phyloP scores from a whole-genome alignment of 2,329 filamentous ascomycete species.

The Trichoderma sp. region DNA sequence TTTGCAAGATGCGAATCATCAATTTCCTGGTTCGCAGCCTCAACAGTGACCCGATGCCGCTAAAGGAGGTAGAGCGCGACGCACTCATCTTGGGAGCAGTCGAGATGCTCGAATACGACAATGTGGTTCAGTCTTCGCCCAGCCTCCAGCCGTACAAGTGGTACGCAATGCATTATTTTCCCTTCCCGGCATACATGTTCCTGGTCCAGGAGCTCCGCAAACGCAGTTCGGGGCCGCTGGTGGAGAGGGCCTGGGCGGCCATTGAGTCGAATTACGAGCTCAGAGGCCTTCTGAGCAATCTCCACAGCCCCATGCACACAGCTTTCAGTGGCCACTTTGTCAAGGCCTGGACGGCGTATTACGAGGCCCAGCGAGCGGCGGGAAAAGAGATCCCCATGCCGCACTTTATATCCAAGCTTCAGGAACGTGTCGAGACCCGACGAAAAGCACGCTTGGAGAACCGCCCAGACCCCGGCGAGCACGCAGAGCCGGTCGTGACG shows the following conservation, averaged over 20 bases:
- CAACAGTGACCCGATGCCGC: slow-evolving; percentile 43
- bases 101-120: slow-evolving; percentile 63
- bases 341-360: slow-evolving; percentile 65
- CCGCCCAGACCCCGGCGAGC: slow-evolving; percentile 33
- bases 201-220: slow-evolving; percentile 59
- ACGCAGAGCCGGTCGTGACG: slow-evolving; percentile 35
- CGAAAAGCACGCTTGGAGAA: slow-evolving; percentile 40
- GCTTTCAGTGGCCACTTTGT: slow-evolving; percentile 62
- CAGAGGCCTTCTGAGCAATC: slow-evolving; percentile 53
- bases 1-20: slow-evolving; percentile 61
- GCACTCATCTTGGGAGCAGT: slow-evolving; percentile 58
- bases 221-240: slow-evolving; percentile 57
- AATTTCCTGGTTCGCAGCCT: slow-evolving; percentile 57
- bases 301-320: slow-evolving; percentile 60
- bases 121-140: slow-evolving; percentile 56
- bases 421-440: slow-evolving; percentile 48
- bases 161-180: slow-evolving; percentile 64
- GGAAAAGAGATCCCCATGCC: slow-evolving; percentile 51
- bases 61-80: slow-evolving; percentile 55
- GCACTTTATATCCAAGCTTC: slow-evolving; percentile 52
- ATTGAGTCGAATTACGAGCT: slow-evolving; percentile 60
- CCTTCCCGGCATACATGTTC: slow-evolving; percentile 65
- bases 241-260: slow-evolving; percentile 62
- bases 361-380: slow-evolving; percentile 50
- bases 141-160: slow-evolving; percentile 58